Conservation (phyloP, 2,329 filamentous ascomycete species). For the Fusarium sarcochroum region DNA sequence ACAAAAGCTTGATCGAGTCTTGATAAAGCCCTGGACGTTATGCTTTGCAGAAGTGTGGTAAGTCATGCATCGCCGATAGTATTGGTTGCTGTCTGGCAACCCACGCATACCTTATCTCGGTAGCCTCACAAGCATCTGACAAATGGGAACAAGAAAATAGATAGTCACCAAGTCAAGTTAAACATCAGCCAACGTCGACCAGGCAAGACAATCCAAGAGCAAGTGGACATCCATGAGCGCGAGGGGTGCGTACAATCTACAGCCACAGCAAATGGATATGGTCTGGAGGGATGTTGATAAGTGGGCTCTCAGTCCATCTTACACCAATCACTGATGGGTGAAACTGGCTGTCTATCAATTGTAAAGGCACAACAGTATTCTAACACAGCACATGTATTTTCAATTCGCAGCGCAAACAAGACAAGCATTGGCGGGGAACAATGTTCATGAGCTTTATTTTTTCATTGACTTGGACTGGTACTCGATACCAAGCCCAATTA, state of each 20-base stretch:
- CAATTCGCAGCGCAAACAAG: slow-evolving; percentile 1
- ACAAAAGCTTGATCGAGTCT: slow-evolving; percentile 2
- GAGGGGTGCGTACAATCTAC: too few species aligned
- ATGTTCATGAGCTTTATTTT: slow-evolving; percentile 56
- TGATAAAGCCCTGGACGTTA: background rate
- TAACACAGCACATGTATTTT: background rate
- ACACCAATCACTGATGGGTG: too few species aligned
- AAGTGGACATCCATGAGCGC: too few species aligned
- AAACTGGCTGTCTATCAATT: too few species aligned
- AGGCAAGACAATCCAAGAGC: too few species aligned
- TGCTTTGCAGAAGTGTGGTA: background rate
- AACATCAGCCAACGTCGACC: too few species aligned
- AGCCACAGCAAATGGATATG: too few species aligned
- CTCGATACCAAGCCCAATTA: slow-evolving; percentile 40
- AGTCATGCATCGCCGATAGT: background rate
- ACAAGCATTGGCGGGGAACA: slow-evolving; percentile 49
- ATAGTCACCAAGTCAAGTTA: too few species aligned
- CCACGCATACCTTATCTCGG: slow-evolving; percentile 4
- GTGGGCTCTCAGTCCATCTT: too few species aligned
- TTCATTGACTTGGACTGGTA: slow-evolving; percentile 52
- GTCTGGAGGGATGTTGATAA: too few species aligned
- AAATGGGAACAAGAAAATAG: too few species aligned
- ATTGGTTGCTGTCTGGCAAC: slow-evolving; percentile 1
- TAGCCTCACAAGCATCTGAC: background rate
- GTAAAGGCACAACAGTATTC: background rate